phyloP scores from a whole-genome alignment of 306 rosid species.

The Glycine tomentella region DNA sequence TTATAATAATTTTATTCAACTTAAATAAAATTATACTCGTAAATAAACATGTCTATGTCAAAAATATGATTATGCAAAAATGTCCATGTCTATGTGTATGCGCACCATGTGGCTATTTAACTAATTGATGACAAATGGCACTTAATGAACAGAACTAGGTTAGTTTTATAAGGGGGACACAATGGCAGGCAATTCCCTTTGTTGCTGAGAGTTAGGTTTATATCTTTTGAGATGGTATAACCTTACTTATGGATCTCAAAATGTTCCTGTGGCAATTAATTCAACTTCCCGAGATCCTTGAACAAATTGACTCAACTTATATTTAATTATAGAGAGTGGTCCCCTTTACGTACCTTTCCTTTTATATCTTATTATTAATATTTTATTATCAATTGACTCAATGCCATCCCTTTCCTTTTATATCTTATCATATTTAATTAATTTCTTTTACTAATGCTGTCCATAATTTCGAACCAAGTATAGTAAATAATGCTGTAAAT shows the following conservation, averaged over 20 bases:
- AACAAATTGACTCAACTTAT: slow-evolving; percentile 45
- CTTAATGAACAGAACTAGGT: background rate
- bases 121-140: slow-evolving; percentile 43
- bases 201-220: slow-evolving; percentile 55
- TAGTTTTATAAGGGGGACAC: slow-evolving; percentile 48
- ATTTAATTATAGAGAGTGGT: slow-evolving; percentile 55
- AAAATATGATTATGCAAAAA: background rate
- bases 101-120: slow-evolving; percentile 29
- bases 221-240: slow-evolving; percentile 20
- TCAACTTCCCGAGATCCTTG: slow-evolving; percentile 41
- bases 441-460: slow-evolving; percentile 57
- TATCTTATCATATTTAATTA: background rate
- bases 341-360: slow-evolving; percentile 42
- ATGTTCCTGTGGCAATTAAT: slow-evolving; percentile 23
- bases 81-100: slow-evolving; percentile 31
- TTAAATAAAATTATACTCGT: too few species aligned
- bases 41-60: background rate
- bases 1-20: too few species aligned
- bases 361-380: background rate
- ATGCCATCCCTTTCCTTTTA: slow-evolving; percentile 26
- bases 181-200: slow-evolving; percentile 49
- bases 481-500: too few species aligned
- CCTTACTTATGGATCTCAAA: background rate
- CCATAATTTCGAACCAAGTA: slow-evolving; percentile 56
- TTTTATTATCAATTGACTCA: slow-evolving; percentile 6